Percentiles rank a stretch among this genome's conserved stretches.
Conservation (phyloP, 2,329 filamentous ascomycete species). For the Thermothelomyces thermophilus region DNA sequence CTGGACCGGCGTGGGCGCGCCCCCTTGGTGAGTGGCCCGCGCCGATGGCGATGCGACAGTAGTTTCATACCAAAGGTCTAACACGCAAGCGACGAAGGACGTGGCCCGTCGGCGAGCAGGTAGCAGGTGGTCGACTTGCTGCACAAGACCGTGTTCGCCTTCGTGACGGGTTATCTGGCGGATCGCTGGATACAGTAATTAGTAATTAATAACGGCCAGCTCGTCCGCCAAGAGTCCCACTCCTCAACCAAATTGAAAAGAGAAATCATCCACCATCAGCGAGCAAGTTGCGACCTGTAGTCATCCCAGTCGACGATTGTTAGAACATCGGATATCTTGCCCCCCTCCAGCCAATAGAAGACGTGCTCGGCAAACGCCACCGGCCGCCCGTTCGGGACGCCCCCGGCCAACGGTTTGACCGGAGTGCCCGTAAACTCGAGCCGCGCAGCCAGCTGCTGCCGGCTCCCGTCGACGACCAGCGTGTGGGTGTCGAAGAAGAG, state of each 20-base stretch:
- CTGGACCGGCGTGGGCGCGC: conserved; percentile 19
- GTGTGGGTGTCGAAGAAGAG: conserved; percentile 17
- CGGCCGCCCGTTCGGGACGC: conserved; percentile 14
- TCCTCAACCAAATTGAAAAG: too few species aligned
- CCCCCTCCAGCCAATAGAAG: conserved; percentile 24
- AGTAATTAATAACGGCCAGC: not conserved
- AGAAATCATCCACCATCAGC: too few species aligned
- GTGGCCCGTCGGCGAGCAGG: conserved; percentile 18
- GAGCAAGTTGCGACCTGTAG: conserved; percentile 17
- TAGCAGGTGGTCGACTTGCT: conserved; percentile 20
- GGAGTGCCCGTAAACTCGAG: conserved; percentile 22
- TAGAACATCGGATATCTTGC: conserved; percentile 20
- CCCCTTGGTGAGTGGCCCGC: conserved; percentile 14
- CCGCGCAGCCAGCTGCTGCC: conserved; percentile 18
- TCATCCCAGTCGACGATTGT: conserved; percentile 22
- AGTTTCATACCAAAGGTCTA: not conserved
- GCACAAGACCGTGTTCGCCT: conserved; percentile 20
- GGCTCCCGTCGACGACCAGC: conserved; percentile 16
- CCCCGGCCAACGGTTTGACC: conserved; percentile 17
- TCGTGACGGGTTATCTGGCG: conserved; percentile 19
- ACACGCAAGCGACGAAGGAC: conserved; percentile 10
- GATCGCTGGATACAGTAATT: conserved; percentile 19
- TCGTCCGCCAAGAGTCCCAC: too few species aligned
- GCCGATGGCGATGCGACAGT: too few species aligned
- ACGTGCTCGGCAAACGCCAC: conserved; percentile 22